These are phyloP conservation scores for Cercospora sp. DNA, from an alignment of 2,329 filamentous ascomycete genomes.

Conservation along the genomic window DNA sequence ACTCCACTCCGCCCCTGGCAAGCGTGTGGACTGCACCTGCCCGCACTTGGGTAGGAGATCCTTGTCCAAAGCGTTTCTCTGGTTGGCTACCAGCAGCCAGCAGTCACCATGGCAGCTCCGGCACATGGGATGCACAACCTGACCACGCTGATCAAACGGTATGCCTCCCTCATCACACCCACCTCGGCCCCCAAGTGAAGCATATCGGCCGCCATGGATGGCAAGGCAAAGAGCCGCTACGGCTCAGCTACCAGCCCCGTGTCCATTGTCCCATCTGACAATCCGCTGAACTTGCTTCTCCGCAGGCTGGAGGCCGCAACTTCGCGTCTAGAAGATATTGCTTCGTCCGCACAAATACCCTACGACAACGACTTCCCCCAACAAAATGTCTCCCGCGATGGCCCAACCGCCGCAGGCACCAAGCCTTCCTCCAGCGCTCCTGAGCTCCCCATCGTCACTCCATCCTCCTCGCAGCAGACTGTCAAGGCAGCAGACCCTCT, in stretches of 20 bases:
- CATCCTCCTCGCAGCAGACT: conserved; percentile 32
- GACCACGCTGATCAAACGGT: conserved; percentile 98
- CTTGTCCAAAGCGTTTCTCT: not conserved
- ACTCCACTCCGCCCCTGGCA: not conserved
- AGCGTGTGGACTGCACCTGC: not conserved
- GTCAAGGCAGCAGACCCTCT: conserved; percentile 50
- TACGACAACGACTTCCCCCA: conserved; percentile 48
- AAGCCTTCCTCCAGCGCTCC: conserved; percentile 39
- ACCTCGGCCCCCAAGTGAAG: not conserved
- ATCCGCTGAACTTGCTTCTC: conserved; percentile 51
- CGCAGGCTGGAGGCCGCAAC: conserved; percentile 93
- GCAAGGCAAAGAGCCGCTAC: conserved; percentile 21
- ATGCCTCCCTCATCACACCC: conserved; percentile 13
- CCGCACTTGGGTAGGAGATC: not conserved
- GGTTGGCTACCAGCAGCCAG: conserved; percentile 3
- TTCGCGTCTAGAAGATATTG: conserved; percentile 93
- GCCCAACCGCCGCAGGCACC: conserved; percentile 17
- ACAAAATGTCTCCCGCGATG: conserved; percentile 23
- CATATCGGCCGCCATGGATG: conserved; percentile 14
- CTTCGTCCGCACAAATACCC: conserved; percentile 61
- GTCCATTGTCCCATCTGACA: conserved; percentile 33
- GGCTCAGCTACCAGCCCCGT: conserved; percentile 19
- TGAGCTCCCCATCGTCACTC: conserved; percentile 28
- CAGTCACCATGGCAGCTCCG: conserved; percentile 16
- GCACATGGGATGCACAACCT: conserved; percentile 85